phyloP scores from a whole-genome alignment of 192 early-diverging fungal species.

The Mortierella claussenii region DNA sequence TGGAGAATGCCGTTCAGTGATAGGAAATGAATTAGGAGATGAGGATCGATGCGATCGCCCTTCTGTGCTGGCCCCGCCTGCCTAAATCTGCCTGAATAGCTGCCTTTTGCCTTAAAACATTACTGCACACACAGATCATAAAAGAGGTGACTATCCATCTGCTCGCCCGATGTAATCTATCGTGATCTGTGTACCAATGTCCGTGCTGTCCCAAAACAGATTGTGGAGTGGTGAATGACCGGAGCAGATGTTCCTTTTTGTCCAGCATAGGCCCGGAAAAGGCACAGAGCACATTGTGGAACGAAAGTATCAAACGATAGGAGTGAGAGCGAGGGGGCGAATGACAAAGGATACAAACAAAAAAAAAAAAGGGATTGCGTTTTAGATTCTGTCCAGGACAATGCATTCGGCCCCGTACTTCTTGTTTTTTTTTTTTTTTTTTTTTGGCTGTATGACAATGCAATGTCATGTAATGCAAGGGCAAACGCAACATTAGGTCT shows the following conservation, averaged over 20 bases:
- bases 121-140: background rate
- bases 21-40: too few species aligned
- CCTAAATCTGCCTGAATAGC: too few species aligned
- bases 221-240: slow-evolving; percentile 1
- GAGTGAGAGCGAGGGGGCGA: background rate
- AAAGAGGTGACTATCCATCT: background rate
- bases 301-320: slow-evolving; percentile 5
- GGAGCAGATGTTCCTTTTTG: background rate
- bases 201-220: background rate
- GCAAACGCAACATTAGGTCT: background rate
- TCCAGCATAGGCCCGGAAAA: background rate
- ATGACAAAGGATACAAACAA: background rate
- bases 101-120: too few species aligned
- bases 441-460: background rate
- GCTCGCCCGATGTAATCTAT: background rate
- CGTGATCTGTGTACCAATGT: background rate
- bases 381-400: too few species aligned
- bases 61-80: too few species aligned
- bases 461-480: slow-evolving; percentile 3
- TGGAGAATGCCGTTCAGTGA: too few species aligned
- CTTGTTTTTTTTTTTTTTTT: background rate
- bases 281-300: background rate
- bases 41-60: too few species aligned
- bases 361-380: background rate
- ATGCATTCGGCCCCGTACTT: too few species aligned